These are phyloP conservation scores for Closterium sp. DNA, from an alignment of 139 green algal genomes.

Conservation along the genomic window DNA sequence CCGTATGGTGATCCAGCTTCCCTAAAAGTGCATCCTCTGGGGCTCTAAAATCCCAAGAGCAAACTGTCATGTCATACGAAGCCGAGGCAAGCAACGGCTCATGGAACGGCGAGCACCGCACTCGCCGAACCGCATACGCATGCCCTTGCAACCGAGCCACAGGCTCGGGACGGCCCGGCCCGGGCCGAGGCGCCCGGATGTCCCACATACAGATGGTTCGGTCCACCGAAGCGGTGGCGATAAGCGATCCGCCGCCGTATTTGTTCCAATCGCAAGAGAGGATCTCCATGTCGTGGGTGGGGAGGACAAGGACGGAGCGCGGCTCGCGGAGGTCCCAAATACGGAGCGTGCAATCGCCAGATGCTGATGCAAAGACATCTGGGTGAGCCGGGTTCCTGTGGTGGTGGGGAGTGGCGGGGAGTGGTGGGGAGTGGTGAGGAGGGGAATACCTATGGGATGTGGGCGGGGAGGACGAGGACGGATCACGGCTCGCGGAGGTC, in stretches of 20 bases:
- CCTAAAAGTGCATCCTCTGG: constrained; percentile 68
- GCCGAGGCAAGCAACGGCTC: constrained; percentile 76
- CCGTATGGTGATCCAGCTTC: constrained; percentile 49
- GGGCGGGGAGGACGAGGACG: constrained; percentile 57
- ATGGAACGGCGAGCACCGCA: constrained; percentile 85
- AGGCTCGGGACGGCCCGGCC: constrained; percentile 1
- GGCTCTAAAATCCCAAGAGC: constrained; percentile 82
- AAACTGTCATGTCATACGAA: constrained; percentile 95
- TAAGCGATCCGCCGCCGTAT: constrained; percentile 87
- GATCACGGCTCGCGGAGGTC: constrained; percentile 62
- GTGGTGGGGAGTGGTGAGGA: not conserved
- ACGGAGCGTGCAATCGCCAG: constrained; percentile 45
- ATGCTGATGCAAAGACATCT: constrained; percentile 59
- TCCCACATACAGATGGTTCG: constrained; percentile 82
- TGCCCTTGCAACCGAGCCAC: constrained; percentile 77
- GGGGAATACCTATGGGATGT: constrained; percentile 5
- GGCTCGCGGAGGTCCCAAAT: constrained; percentile 61
- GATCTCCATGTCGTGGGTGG: constrained; percentile 76
- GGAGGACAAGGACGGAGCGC: constrained; percentile 72
- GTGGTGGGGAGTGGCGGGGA: not conserved
- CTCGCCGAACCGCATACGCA: constrained; percentile 81
- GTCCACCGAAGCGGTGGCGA: constrained; percentile 80
- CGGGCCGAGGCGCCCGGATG: constrained; percentile 11
- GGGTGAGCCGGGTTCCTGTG: constrained; percentile 52
- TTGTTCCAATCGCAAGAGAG: constrained; percentile 62